Conservation (phyloP, 192 early-diverging fungal species). For the Lunasporangiospora selenospora region DNA sequence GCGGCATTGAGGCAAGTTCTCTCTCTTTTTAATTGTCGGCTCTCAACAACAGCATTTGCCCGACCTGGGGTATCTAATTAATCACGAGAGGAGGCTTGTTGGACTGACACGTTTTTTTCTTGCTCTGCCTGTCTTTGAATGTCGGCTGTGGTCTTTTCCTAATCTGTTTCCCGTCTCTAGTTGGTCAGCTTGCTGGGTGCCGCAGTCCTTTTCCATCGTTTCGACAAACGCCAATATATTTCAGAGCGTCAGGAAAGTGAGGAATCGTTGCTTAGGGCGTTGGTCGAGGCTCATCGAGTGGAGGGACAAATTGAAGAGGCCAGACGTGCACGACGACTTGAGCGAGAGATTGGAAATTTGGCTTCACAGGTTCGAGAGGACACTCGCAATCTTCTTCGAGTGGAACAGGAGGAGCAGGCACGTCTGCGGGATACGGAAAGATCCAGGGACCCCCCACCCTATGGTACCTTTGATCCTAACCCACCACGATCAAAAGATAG, state of each 20-base stretch:
- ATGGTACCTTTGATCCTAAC: slow-evolving; percentile 23
- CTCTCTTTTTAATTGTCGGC: slow-evolving; percentile 1
- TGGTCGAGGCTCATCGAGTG: slow-evolving; percentile 34
- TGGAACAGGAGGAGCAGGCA: slow-evolving; percentile 27
- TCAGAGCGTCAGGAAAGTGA: slow-evolving; percentile 23
- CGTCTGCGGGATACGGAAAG: slow-evolving; percentile 3
- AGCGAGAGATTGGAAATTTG: slow-evolving; percentile 7
- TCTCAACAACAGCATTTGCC: too few relatives aligned
- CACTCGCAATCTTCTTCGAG: too few relatives aligned
- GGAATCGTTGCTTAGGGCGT: slow-evolving; percentile 16
- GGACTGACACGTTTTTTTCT: not conserved
- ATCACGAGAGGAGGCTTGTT: not conserved
- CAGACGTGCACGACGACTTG: slow-evolving; percentile 11
- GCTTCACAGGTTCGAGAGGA: slow-evolving; percentile 28
- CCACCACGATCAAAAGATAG: not conserved
- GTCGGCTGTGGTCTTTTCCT: too few relatives aligned
- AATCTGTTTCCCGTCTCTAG: slow-evolving; percentile 7
- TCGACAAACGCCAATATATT: slow-evolving; percentile 28
- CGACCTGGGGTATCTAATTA: slow-evolving; percentile 5
- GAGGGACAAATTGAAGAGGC: slow-evolving; percentile 32
- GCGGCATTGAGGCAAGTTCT: slow-evolving; percentile 38
- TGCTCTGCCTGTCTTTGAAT: too few relatives aligned
- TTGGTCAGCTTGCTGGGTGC: slow-evolving; percentile 39
- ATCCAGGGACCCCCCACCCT: slow-evolving; percentile 25
- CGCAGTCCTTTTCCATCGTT: slow-evolving; percentile 35